phyloP scores from a whole-genome alignment of 345 rosid species.

The Eucalyptus polybractea region DNA sequence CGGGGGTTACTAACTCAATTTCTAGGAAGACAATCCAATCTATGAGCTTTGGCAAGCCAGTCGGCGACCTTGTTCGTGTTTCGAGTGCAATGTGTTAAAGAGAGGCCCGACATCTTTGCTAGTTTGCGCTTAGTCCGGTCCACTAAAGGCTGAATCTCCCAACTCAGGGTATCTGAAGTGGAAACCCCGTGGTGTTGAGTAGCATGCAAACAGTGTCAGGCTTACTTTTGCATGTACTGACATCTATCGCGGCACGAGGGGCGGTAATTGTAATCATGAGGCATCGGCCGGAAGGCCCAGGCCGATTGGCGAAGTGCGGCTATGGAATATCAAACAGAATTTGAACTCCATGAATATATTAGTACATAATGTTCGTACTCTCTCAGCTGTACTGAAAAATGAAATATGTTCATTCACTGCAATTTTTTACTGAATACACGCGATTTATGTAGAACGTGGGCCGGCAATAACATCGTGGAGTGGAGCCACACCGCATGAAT shows the following conservation, averaged over 20 bases:
- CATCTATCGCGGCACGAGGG: neutral
- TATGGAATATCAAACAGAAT: neutral
- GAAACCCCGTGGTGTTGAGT: too few relatives aligned
- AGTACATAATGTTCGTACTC: neutral
- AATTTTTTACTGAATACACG: neutral
- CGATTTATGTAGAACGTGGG: neutral
- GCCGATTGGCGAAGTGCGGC: neutral
- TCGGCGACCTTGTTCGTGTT: too few relatives aligned
- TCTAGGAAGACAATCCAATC: too few relatives aligned
- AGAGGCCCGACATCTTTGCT: too few relatives aligned
- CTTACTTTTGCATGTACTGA: neutral
- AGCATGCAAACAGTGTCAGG: neutral
- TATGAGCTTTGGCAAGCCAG: too few relatives aligned
- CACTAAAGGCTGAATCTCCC: too few relatives aligned
- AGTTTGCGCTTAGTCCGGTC: too few relatives aligned
- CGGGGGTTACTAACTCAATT: too few relatives aligned
- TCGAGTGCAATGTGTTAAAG: too few relatives aligned
- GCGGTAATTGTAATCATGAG: neutral
- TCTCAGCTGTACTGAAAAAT: neutral
- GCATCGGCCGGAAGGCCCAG: neutral
- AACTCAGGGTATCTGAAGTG: too few relatives aligned
- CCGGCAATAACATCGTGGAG: neutral
- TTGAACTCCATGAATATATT: fast-evolving
- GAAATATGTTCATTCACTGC: neutral
- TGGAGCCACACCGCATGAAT: neutral